A percentile compares a stretch with the other conserved stretches of the same genome.
These are phyloP conservation scores for Warburgia ugandensis DNA, from an alignment of 164 flowering plant species.

Conservation along the genomic window DNA sequence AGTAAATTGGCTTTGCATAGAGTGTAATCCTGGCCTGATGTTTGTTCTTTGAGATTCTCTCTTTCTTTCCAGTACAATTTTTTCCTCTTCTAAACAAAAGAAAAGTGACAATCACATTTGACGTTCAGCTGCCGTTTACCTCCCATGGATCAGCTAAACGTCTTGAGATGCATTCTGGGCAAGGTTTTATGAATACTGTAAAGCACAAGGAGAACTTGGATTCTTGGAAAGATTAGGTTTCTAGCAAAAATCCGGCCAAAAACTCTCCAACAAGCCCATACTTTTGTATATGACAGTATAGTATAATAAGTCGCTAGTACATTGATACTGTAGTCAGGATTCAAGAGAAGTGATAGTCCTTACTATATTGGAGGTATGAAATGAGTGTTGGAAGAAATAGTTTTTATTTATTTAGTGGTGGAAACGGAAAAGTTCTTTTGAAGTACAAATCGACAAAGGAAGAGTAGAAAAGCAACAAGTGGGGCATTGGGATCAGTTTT, in stretches of 20 bases:
- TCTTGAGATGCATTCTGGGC: not conserved
- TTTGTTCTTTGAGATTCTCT: not conserved
- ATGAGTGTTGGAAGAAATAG: conserved; percentile 2
- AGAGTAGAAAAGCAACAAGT: conserved; percentile 2
- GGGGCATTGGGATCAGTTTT: conserved; percentile 27
- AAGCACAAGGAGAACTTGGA: not conserved
- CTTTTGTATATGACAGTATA: not conserved
- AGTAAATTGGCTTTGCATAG: too few relatives aligned
- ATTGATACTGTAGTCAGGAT: too few relatives aligned
- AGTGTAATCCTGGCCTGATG: not conserved
- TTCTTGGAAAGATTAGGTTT: not conserved
- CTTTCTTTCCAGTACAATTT: not conserved
- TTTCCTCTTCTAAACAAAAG: too few relatives aligned
- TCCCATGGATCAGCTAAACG: not conserved
- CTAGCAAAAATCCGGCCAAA: not conserved
- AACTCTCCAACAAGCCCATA: not conserved
- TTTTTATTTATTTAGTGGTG: conserved; percentile 7
- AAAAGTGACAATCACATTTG: not conserved
- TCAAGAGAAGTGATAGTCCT: conserved; percentile 9
- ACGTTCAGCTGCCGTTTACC: not conserved
- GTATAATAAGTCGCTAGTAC: not conserved
- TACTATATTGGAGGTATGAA: conserved; percentile 1
- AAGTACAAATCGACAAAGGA: conserved; percentile 13
- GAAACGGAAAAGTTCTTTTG: conserved; percentile 7
- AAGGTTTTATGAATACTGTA: not conserved